Base-by-base conservation (phyloP, 441 rosid species). In the Gossypium laxum region DNA sequence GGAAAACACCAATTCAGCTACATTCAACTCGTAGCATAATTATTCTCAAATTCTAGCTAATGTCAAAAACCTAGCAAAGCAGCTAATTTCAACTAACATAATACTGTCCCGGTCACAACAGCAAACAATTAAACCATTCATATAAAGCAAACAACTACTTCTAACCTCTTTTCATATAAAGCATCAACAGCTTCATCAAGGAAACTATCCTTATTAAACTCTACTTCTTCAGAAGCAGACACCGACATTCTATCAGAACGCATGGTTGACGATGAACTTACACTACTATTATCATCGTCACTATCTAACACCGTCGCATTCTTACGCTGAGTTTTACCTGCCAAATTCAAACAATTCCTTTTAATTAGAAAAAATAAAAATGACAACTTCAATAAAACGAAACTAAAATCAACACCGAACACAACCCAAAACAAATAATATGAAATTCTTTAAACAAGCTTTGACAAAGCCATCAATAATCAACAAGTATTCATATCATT, bases 171-270 rank as follows among this genome's bases (percentile, higher is more conserved):
- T 85, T 91, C 98, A 24, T 76, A 94, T 48, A 92, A 76, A 75
- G 87, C 93, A 84, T 94, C 99, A 0, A 94, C 81, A 69, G 96
- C 89, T 81, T 88, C 87, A 70, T 90, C 98, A 17, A 94, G 80
- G 71, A 87, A 69, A 78, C 72, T 70, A 80, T 88, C 96, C 77
- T 83, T 87, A 58, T 82, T 85, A 62, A 88, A 14, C 48, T 85
- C 86, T 67, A 85, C 87, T 48, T 89, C 97, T 51, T 89, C 96
- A 17, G 56, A 78, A 51, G 75, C 90, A 2, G 71, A 72, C 58
- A 76, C 87, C 22, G 84, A 85, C 71, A 79, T 50, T 38, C 50
- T 76, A 73, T 94, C 98, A n/a, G 94, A 90, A 48, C 64, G 81
- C 77, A 77, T 61, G 34, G 92, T 89, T 48, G 96, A 87, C 30